phyloP scores from a whole-genome alignment of 2,329 filamentous ascomycete genomes.

The Penicillium sp. region DNA sequence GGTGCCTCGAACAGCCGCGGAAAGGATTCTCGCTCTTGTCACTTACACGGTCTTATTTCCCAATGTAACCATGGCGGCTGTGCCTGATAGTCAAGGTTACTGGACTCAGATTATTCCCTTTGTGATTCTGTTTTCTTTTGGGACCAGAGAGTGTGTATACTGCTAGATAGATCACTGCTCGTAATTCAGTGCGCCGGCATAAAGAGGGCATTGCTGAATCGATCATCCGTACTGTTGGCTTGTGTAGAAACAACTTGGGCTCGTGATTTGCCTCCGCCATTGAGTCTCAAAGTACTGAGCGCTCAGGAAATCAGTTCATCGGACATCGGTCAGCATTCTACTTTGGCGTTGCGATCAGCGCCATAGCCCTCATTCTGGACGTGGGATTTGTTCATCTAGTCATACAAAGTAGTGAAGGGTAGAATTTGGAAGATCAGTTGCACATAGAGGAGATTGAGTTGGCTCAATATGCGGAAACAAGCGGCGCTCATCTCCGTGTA shows the following conservation, averaged over 20 bases:
- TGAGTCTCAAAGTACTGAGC: slow-evolving; percentile 33
- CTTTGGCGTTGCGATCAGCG: slow-evolving; percentile 38
- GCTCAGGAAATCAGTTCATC: slow-evolving; percentile 21
- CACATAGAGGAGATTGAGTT: slow-evolving; percentile 21
- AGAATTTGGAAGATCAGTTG: slow-evolving; percentile 27
- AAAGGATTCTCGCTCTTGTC: slow-evolving; percentile 55
- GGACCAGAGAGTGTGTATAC: slow-evolving; percentile 57
- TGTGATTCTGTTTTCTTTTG: slow-evolving; percentile 42
- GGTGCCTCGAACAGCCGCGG: slow-evolving; percentile 52
- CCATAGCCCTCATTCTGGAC: slow-evolving; percentile 34
- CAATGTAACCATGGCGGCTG: slow-evolving; percentile 48
- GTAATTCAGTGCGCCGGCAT: slow-evolving; percentile 53
- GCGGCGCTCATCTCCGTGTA: slow-evolving; percentile 8
- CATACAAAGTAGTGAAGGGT: slow-evolving; percentile 41
- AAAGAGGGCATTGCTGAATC: slow-evolving; percentile 58
- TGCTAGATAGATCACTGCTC: slow-evolving; percentile 58
- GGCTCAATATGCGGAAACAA: slow-evolving; percentile 15
- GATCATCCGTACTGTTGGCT: slow-evolving; percentile 52
- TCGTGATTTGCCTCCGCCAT: slow-evolving; percentile 51
- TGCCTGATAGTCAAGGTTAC: slow-evolving; percentile 51
- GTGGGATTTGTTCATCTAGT: slow-evolving; percentile 37
- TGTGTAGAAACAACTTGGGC: slow-evolving; percentile 50
- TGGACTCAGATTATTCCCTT: slow-evolving; percentile 51
- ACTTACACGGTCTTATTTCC: slow-evolving; percentile 35
- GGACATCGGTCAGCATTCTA: slow-evolving; percentile 40